Percentiles rank a stretch among this genome's conserved stretches.
Evolutionary conservation across 305 asterid genomes (phyloP).

Genomic region (Fraxinus paxiana): DNA sequence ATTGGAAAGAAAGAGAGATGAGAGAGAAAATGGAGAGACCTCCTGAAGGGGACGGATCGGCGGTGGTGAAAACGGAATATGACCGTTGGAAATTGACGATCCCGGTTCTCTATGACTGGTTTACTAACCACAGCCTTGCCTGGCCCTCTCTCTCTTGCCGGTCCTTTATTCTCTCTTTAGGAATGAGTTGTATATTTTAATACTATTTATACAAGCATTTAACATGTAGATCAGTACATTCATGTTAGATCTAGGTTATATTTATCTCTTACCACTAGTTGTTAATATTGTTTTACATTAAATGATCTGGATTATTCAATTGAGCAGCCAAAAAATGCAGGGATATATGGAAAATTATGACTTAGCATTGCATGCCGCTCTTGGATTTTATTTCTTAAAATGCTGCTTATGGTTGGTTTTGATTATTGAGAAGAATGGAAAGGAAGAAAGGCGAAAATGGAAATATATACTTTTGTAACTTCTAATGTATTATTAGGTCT

Average conservation of each 20-base stretch:
- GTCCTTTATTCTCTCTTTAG: conserved; percentile 19
- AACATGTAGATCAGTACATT: background rate
- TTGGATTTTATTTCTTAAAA: background rate
- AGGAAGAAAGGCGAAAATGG: background rate
- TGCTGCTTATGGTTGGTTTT: background rate
- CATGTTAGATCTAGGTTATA: background rate
- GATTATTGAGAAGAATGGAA: background rate
- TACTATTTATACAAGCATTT: background rate
- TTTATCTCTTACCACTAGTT: background rate
- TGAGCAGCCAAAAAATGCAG: background rate
- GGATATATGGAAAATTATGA: background rate
- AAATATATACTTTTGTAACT: background rate
- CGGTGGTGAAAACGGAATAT: conserved; percentile 12
- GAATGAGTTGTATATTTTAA: background rate
- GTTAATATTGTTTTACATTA: background rate
- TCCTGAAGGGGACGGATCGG: conserved; percentile 24
- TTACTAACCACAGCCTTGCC: conserved; percentile 41
- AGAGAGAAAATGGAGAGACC: conserved; percentile 25
- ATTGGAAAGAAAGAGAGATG: background rate
- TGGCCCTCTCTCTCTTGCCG: conserved; percentile 60
- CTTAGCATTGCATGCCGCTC: background rate
- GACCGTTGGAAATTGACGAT: conserved; percentile 41
- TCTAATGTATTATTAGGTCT: background rate
- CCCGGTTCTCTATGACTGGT: conserved; percentile 52
- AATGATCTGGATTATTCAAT: background rate